Evolutionary conservation across 345 rosid genomes (phyloP), one percentile per base, ranked within the genome.

Genomic region (Moricandia moricandioides): DNA sequence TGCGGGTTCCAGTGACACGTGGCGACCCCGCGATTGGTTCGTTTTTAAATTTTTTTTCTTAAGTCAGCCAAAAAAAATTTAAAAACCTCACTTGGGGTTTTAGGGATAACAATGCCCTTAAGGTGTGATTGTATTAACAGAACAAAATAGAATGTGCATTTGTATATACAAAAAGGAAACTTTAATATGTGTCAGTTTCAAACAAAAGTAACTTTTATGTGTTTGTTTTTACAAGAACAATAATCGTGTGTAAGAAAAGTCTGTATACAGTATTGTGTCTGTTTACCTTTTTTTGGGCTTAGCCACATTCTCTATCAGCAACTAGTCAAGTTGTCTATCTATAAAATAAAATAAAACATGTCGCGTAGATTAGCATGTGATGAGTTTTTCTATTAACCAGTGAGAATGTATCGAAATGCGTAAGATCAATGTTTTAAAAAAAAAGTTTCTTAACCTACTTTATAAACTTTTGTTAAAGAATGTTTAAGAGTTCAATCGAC

Each of bases 251-350:
- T 21, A 58, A 43, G 60, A 66, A 55, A 57, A 57, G 60, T 58
- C 29, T 74, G 59, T 74, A 54, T 45, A 58, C 67, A 74, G 14
- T 9, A 21, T 55, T 67, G 67, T 74, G 72, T 67, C 67, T 67
- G 51, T 29, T 45, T 26, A 30, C 55, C 55, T 60, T 75, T 59
- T 21, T 59, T 65, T 0, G 14, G 51, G 59, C 14, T 65, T 35
- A 33, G 71, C 59, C 58, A 31, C 39, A 59, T 74, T 74, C 59
- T 74, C 72, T 72, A 67, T 60, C 79, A 49, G 55, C 33, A 37
- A 67, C 68, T 60, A 60, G 33, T 27, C 73, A 59, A 67, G 67
- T 30, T 73, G 71, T 59, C 72, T 47, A 52, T 63, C 26, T 66
- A 43, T 40, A 56, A 27, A 64, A 14, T 11, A 11, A 64, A 54